Percentiles rank a stretch among this genome's conserved stretches.
phyloP scores from a whole-genome alignment of 2,329 filamentous ascomycete species.

The Magnaporthales sp. region DNA sequence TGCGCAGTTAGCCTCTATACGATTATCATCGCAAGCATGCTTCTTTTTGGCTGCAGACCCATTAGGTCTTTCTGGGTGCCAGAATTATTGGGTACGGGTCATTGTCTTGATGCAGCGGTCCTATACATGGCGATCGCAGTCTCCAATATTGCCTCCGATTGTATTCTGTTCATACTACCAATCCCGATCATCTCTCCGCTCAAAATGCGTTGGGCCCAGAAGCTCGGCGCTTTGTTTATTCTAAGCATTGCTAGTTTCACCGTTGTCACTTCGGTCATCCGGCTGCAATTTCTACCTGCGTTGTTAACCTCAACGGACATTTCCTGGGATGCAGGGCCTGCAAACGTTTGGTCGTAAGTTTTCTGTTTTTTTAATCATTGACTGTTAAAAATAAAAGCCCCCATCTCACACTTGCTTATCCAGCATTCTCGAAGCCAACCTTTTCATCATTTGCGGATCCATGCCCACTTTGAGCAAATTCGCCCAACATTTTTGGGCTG shows the following conservation, averaged over 20 bases:
- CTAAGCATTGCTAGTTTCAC: not conserved
- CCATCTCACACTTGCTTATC: no score
- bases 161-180: not conserved
- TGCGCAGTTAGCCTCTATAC: no score
- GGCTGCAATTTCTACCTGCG: not conserved
- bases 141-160: not conserved
- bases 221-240: not conserved
- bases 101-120: not conserved
- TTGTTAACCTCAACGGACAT: not conserved
- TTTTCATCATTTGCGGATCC: not conserved
- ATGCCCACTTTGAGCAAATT: no score
- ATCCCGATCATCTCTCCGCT: not conserved
- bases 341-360: no score
- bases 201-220: not conserved
- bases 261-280: not conserved
- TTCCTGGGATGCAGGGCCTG: not conserved
- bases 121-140: slow-evolving; percentile 1
- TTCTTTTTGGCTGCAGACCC: not conserved
- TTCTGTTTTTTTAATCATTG: no score
- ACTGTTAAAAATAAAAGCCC: no score
- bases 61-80: not conserved
- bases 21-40: no score
- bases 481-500: not conserved
- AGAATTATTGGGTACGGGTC: not conserved
- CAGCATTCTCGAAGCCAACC: no score